Evolutionary conservation across 2,329 filamentous ascomycete genomes (phyloP).

Genomic region (Neofusicoccum laricinum): DNA sequence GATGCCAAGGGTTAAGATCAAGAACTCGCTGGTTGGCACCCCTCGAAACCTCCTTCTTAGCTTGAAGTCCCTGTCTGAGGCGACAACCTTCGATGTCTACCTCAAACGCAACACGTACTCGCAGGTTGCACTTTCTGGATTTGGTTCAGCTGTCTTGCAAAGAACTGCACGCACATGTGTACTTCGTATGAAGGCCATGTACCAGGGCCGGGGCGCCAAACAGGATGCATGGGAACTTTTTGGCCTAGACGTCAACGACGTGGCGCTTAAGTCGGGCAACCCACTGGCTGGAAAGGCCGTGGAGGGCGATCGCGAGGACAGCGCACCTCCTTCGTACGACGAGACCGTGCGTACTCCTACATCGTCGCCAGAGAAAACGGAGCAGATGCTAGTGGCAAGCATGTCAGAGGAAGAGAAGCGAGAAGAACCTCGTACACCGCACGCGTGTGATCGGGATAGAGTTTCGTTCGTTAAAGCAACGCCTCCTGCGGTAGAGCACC

Average conservation of each 20-base stretch:
- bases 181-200: neutral
- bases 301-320: neutral
- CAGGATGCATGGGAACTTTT: conserved; percentile 4
- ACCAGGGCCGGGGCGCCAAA: conserved; percentile 2
- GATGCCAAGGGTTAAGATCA: conserved; percentile 4
- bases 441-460: neutral
- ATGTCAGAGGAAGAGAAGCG: neutral
- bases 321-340: neutral
- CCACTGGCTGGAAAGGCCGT: neutral
- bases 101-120: conserved; percentile 6
- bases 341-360: neutral
- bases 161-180: neutral
- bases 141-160: neutral
- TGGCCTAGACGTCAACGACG: neutral
- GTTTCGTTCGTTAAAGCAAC: neutral
- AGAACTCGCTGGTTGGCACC: neutral
- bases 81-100: neutral
- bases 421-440: neutral
- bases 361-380: neutral
- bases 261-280: neutral
- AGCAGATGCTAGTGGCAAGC: neutral
- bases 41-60: neutral
- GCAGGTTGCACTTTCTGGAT: neutral
- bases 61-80: neutral
- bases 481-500: neutral